Conservation (phyloP, 2,329 filamentous ascomycete species). For the Lecanosticta acicola region DNA sequence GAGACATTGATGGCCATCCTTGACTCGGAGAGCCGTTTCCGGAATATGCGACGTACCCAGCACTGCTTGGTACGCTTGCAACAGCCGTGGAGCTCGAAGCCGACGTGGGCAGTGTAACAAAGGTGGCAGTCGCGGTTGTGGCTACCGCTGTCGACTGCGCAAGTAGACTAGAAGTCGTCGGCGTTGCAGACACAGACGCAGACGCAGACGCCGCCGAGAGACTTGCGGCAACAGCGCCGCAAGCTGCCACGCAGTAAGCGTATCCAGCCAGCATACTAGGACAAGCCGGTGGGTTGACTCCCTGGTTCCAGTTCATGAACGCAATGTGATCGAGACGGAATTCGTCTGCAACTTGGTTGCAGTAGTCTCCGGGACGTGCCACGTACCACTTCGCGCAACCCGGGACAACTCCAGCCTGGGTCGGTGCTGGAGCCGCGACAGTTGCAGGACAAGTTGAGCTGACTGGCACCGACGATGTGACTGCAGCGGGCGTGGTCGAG, state of each 20-base stretch:
- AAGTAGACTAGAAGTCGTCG: not conserved
- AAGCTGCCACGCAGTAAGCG: constrained; percentile 26
- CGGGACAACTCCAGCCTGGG: constrained; percentile 20
- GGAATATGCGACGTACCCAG: constrained; percentile 27
- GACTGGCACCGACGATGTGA: not conserved
- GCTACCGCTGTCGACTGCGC: not conserved
- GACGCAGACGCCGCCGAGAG: too few species aligned
- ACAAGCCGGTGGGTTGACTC: constrained; percentile 20
- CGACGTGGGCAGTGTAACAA: not conserved
- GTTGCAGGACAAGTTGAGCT: constrained; percentile 1
- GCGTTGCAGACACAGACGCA: too few species aligned
- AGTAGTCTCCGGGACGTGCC: constrained; percentile 22
- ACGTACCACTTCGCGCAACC: constrained; percentile 26
- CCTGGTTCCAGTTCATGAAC: constrained; percentile 27
- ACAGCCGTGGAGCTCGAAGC: constrained; percentile 2
- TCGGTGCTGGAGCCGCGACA: constrained; percentile 19
- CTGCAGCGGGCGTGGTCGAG: constrained; percentile 1
- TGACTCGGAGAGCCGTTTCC: constrained; percentile 33
- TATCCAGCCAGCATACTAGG: constrained; percentile 18
- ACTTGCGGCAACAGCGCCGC: too few species aligned
- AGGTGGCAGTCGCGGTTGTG: not conserved
- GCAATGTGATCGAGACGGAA: constrained; percentile 17
- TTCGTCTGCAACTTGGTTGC: constrained; percentile 17
- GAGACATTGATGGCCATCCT: constrained; percentile 35
- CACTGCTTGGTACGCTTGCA: too few species aligned